Conservation (phyloP, 2,329 filamentous ascomycete genomes). For the Ceratocystis alfenasii region DNA sequence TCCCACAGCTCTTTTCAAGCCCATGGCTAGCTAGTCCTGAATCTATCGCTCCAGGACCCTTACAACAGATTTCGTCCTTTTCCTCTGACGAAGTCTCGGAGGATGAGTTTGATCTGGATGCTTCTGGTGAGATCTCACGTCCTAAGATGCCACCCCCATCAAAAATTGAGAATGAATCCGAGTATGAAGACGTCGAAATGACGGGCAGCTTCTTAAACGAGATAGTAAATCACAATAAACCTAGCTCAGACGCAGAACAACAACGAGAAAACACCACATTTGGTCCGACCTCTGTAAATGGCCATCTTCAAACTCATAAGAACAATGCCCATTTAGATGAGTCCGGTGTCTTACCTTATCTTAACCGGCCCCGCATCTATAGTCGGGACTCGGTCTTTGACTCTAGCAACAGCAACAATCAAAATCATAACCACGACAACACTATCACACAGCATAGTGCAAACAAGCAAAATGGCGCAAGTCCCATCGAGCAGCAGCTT, state of each 20-base stretch:
- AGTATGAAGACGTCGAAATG: slow-evolving; percentile 21
- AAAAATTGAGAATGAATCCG: slow-evolving; percentile 1
- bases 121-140: slow-evolving; percentile 4
- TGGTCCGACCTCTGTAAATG: neutral
- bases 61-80: slow-evolving; percentile 29
- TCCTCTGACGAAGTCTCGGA: slow-evolving; percentile 52
- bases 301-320: neutral
- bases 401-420: slow-evolving; percentile 24
- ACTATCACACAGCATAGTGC: slow-evolving; percentile 24
- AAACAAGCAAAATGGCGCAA: neutral
- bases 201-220: slow-evolving; percentile 18
- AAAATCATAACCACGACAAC: slow-evolving; percentile 25
- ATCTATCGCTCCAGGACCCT: slow-evolving; percentile 25
- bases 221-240: slow-evolving; percentile 13
- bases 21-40: slow-evolving; percentile 51
- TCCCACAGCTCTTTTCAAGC: slow-evolving; percentile 56
- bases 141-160: slow-evolving; percentile 2
- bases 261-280: slow-evolving; percentile 9
- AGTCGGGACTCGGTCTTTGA: slow-evolving; percentile 37
- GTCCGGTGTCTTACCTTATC: slow-evolving; percentile 16
- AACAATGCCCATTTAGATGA: slow-evolving; percentile 2
- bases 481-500: slow-evolving; percentile 19
- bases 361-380: slow-evolving; percentile 25
- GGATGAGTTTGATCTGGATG: slow-evolving; percentile 32
- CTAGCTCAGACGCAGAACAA: neutral